These are phyloP conservation scores for Cornus florida DNA, from an alignment of 148 eudicot species.

Conservation along the genomic window DNA sequence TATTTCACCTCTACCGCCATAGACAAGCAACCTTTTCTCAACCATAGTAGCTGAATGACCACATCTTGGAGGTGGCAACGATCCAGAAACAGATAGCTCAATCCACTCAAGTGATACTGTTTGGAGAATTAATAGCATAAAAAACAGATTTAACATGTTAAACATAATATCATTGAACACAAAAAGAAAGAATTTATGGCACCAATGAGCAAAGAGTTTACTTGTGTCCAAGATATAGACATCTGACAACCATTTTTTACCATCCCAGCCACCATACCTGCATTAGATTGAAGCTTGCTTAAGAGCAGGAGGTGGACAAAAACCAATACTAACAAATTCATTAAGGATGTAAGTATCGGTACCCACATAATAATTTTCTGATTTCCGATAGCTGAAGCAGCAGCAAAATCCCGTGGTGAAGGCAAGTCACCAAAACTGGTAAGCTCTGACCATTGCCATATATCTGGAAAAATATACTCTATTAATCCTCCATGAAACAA, in stretches of 20 bases:
- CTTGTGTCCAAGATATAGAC: slow-evolving; percentile 93
- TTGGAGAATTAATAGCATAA: slow-evolving; percentile 15
- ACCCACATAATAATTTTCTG: slow-evolving; percentile 92
- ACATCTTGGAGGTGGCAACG: slow-evolving; percentile 92
- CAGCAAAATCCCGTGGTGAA: slow-evolving; percentile 93
- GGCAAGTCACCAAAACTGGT: slow-evolving; percentile 97
- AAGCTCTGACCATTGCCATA: slow-evolving; percentile 99
- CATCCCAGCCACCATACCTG: slow-evolving; percentile 99
- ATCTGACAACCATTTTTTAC: slow-evolving; percentile 93
- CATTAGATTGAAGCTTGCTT: slow-evolving; percentile 23
- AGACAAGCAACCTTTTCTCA: slow-evolving; percentile 89
- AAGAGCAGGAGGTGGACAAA: neutral
- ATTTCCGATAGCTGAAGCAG: slow-evolving; percentile 91
- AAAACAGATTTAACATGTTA: neutral
- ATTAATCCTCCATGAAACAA: slow-evolving; percentile 14
- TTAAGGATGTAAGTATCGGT: slow-evolving; percentile 11
- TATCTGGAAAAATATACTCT: slow-evolving; percentile 55
- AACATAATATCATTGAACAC: neutral
- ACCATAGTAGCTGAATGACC: slow-evolving; percentile 98
- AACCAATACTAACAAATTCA: slow-evolving; percentile 13
- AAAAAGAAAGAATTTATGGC: neutral
- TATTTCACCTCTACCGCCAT: slow-evolving; percentile 88
- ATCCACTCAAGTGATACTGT: slow-evolving; percentile 96
- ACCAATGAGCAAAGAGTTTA: slow-evolving; percentile 26
- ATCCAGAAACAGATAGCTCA: slow-evolving; percentile 80